Conservation (phyloP, 495 filamentous ascomycete genomes). For the Penicillium pulvis region DNA sequence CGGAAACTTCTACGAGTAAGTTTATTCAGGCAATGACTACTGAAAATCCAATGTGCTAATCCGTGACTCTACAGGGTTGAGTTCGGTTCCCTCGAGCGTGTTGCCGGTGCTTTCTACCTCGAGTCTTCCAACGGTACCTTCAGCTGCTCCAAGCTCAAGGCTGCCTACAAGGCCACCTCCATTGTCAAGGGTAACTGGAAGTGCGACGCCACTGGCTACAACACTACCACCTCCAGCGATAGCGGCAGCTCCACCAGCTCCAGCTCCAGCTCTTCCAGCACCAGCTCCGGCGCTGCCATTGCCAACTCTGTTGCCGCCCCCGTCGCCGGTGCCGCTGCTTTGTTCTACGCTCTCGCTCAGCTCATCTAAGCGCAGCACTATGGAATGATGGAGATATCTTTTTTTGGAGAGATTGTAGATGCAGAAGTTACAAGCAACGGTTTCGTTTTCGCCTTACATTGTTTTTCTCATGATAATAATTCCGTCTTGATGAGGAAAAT, state of each 20-base stretch:
- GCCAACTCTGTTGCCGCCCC: constrained; percentile 43
- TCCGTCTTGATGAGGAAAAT: constrained; percentile 46
- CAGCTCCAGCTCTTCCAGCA: constrained; percentile 22
- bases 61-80: constrained; percentile 57
- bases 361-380: constrained; percentile 41
- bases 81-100: constrained; percentile 69
- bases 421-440: constrained; percentile 41
- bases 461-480: constrained; percentile 54
- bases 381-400: constrained; percentile 12
- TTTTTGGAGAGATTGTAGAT: constrained; percentile 27
- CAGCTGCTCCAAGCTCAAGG: constrained; percentile 51
- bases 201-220: constrained; percentile 50
- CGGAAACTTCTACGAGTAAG: constrained; percentile 83
- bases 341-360: constrained; percentile 49
- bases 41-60: not conserved
- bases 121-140: constrained; percentile 68
- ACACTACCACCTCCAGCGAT: constrained; percentile 42
- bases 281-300: constrained; percentile 45
- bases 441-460: constrained; percentile 38
- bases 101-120: constrained; percentile 85
- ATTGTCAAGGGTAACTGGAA: constrained; percentile 57
- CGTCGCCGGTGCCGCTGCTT: constrained; percentile 44
- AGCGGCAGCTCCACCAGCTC: constrained; percentile 39
- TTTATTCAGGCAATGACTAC: constrained; percentile 13
- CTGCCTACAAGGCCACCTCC: constrained; percentile 32